phyloP scores from a whole-genome alignment of 352 stramenopile genomes.

The Globisporangium radiosum region DNA sequence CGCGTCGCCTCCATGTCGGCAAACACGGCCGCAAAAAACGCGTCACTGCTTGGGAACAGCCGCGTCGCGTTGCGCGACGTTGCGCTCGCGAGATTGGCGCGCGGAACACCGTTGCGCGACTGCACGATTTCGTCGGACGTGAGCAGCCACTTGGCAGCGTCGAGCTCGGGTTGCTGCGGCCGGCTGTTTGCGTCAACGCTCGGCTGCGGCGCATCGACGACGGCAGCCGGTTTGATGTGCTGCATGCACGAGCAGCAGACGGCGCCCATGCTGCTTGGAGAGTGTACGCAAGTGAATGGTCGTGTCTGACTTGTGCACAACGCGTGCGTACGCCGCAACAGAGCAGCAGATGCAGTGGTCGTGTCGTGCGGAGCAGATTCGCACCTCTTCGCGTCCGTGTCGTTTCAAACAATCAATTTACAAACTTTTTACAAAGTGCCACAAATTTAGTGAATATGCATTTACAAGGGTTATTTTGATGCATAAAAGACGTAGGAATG shows the following conservation, averaged over 20 bases:
- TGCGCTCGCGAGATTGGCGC: background rate
- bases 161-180: slow-evolving; percentile 10
- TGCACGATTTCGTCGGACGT: background rate
- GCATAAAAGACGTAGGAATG: no score
- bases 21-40: slow-evolving; percentile 12
- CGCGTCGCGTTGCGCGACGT: background rate
- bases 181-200: background rate
- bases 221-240: background rate
- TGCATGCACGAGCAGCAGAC: slow-evolving; percentile 7
- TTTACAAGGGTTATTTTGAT: no score
- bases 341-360: no score
- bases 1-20: slow-evolving; percentile 12
- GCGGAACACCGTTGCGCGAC: slow-evolving; percentile 3
- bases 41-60: slow-evolving; percentile 10
- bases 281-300: no score
- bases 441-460: no score
- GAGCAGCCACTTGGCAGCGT: slow-evolving; percentile 10
- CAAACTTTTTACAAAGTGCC: no score
- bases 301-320: no score
- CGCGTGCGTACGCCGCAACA: no score
- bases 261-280: slow-evolving; percentile 2
- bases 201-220: background rate
- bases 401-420: no score
- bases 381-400: no score
- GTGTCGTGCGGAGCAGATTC: no score